phyloP scores from a whole-genome alignment of 2,329 filamentous ascomycete genomes.

The Neopestalotiopsis clavispora region DNA sequence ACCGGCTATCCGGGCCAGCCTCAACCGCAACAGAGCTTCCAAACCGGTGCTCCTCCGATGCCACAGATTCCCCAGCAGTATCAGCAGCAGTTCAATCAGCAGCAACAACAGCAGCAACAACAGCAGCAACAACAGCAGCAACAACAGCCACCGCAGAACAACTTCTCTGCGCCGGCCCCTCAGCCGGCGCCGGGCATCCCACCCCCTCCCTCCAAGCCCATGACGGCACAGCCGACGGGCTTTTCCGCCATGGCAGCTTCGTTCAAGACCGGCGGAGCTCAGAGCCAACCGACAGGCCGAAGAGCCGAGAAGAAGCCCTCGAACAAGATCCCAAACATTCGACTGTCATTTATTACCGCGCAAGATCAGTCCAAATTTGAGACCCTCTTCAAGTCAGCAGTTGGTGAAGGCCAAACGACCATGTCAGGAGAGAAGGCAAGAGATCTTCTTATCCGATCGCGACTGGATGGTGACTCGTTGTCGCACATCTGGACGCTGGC shows the following conservation, averaged over 20 bases:
- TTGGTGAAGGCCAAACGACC: conserved; percentile 81
- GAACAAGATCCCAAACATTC: conserved; percentile 89
- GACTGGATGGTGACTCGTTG: conserved; percentile 83
- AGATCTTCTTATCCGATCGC: conserved; percentile 86
- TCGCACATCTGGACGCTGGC: conserved; percentile 95
- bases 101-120: conserved; percentile 51
- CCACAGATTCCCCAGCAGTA: conserved; percentile 65
- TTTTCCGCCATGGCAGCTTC: conserved; percentile 71
- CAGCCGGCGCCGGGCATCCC: conserved; percentile 50
- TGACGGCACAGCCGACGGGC: conserved; percentile 70
- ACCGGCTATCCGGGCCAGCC: conserved; percentile 47
- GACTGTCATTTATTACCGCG: conserved; percentile 93
- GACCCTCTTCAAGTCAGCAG: conserved; percentile 94
- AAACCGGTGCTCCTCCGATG: conserved; percentile 63
- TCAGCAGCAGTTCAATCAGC: conserved; percentile 63
- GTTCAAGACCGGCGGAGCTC: conserved; percentile 59
- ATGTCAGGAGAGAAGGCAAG: conserved; percentile 92
- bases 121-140: conserved; percentile 44
- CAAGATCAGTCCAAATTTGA: conserved; percentile 97
- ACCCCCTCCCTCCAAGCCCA: conserved; percentile 60
- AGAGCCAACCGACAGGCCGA: conserved; percentile 47
- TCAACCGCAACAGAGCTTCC: conserved; percentile 64
- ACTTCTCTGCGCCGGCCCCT: conserved; percentile 55
- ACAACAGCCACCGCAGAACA: conserved; percentile 44
- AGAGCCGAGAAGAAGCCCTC: conserved; percentile 53